Percentiles rank a stretch among this genome's conserved stretches.
These are phyloP conservation scores for Talaromyces trachyspermus DNA, from an alignment of 495 filamentous ascomycete genomes.

Conservation along the genomic window DNA sequence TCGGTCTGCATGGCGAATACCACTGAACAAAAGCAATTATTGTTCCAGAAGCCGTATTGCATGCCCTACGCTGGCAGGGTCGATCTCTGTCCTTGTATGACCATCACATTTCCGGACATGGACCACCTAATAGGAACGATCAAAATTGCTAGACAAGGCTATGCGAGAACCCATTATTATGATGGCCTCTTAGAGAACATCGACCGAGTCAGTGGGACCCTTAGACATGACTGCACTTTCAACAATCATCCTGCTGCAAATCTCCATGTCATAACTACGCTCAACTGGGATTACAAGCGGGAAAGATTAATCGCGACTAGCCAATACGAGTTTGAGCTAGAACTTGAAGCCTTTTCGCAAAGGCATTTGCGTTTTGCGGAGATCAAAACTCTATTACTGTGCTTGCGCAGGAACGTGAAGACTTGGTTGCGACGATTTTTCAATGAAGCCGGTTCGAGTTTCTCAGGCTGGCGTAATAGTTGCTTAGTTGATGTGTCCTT, in stretches of 20 bases:
- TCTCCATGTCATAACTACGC: not conserved
- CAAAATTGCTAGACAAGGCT: not conserved
- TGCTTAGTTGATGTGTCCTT: not conserved
- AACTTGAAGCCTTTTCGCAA: not conserved
- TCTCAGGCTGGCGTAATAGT: not conserved
- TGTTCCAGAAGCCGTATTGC: not conserved
- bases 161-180: not conserved
- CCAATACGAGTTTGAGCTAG: not conserved
- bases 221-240: not conserved
- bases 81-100: not conserved
- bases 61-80: slow-evolving; percentile 1
- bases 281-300: not conserved
- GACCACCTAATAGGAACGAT: not conserved
- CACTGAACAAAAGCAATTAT: not conserved
- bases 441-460: not conserved
- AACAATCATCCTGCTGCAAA: not conserved
- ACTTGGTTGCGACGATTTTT: not conserved
- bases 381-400: not conserved
- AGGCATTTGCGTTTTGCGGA: not conserved
- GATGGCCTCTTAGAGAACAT: too few relatives aligned
- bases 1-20: not conserved
- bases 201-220: too few relatives aligned
- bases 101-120: not conserved
- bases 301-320: not conserved
- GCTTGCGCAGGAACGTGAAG: not conserved